These are phyloP conservation scores for Aspergillus sp. DNA, from an alignment of 2,329 filamentous ascomycete genomes.

Conservation along the genomic window DNA sequence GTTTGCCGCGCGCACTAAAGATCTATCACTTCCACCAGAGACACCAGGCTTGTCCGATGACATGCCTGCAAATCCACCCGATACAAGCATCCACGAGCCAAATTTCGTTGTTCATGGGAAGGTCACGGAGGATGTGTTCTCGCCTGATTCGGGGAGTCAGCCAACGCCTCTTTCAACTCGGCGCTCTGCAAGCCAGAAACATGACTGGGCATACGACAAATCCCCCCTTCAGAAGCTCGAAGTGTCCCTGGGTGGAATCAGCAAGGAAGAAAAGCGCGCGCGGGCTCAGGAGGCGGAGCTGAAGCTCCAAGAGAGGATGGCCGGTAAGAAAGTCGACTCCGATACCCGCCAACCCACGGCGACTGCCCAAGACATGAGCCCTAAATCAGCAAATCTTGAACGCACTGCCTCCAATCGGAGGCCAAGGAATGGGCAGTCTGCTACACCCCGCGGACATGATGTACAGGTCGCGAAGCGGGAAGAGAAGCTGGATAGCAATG, in stretches of 20 bases:
- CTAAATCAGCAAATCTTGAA: slow-evolving; percentile 5
- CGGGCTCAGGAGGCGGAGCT: slow-evolving; percentile 74
- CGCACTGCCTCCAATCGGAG: neutral
- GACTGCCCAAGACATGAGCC: slow-evolving; percentile 8
- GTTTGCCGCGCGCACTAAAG: slow-evolving; percentile 17
- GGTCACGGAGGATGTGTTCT: slow-evolving; percentile 3
- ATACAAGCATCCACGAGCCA: neutral
- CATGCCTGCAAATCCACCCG: slow-evolving; percentile 1
- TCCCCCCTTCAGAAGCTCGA: slow-evolving; percentile 92
- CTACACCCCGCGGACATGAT: slow-evolving; percentile 7
- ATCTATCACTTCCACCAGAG: slow-evolving; percentile 5
- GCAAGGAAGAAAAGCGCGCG: slow-evolving; percentile 88
- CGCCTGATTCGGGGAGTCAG: slow-evolving; percentile 12
- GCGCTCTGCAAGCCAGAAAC: slow-evolving; percentile 23
- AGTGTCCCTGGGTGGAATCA: slow-evolving; percentile 80
- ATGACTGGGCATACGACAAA: slow-evolving; percentile 62
- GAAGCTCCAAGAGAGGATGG: slow-evolving; percentile 51
- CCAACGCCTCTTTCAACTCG: slow-evolving; percentile 16
- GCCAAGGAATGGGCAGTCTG: neutral
- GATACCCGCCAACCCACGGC: slow-evolving; percentile 7
- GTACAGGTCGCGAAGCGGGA: slow-evolving; percentile 10
- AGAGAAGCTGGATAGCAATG: slow-evolving; percentile 7
- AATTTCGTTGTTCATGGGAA: no score
- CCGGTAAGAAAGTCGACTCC: slow-evolving; percentile 13
- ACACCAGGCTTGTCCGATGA: slow-evolving; percentile 4